Percentiles rank a stretch among this genome's conserved stretches.
Evolutionary conservation across 2,329 filamentous ascomycete genomes (phyloP).

Genomic region (Sporothrix inflata): DNA sequence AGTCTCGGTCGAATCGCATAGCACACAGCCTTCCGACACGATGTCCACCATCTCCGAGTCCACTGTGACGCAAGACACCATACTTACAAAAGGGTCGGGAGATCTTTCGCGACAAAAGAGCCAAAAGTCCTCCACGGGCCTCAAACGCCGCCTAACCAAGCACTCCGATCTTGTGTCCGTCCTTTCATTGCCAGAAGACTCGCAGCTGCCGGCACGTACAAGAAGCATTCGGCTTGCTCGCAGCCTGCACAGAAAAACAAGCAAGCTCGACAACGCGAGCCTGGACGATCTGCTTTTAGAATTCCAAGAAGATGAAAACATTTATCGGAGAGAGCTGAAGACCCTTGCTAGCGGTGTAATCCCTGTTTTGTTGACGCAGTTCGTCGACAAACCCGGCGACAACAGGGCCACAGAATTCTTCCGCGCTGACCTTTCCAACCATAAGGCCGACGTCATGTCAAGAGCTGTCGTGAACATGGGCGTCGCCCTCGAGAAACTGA

Average conservation of each 20-base stretch:
- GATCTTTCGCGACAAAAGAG: constrained; percentile 51
- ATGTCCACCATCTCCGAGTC: constrained; percentile 54
- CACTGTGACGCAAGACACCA: constrained; percentile 58
- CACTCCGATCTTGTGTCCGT: constrained; percentile 95
- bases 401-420: constrained; percentile 70
- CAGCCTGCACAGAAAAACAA: constrained; percentile 75
- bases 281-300: constrained; percentile 77
- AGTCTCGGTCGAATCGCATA: constrained; percentile 55
- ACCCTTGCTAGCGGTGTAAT: constrained; percentile 95
- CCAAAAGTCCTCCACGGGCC: constrained; percentile 50
- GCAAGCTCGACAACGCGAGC: constrained; percentile 67
- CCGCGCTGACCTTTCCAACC: constrained; percentile 55
- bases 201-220: constrained; percentile 59
- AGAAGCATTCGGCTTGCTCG: constrained; percentile 75
- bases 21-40: constrained; percentile 53
- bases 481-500: constrained; percentile 81
- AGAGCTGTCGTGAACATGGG: constrained; percentile 95
- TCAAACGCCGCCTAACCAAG: constrained; percentile 80
- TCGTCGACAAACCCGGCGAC: constrained; percentile 68
- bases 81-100: constrained; percentile 52
- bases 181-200: constrained; percentile 63
- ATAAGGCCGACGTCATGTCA: constrained; percentile 66
- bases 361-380: constrained; percentile 84
- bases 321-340: constrained; percentile 88
- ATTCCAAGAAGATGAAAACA: constrained; percentile 78